These are phyloP conservation scores for Mallotus japonicus DNA, from an alignment of 441 rosid genomes.

Conservation along the genomic window DNA sequence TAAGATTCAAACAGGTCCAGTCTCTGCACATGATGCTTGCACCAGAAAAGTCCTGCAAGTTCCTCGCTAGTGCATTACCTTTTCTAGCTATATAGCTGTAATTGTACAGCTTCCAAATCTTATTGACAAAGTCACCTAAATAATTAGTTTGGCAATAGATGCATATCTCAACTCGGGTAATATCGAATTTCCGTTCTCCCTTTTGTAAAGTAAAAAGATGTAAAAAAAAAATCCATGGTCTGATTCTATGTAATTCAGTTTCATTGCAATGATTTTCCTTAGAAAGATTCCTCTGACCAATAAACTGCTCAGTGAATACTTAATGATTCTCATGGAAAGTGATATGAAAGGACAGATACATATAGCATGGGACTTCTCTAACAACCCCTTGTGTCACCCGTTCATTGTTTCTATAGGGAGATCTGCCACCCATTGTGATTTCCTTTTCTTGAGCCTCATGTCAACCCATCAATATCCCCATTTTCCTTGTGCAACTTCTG, in stretches of 20 bases:
- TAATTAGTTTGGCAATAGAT: no score
- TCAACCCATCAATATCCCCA: no score
- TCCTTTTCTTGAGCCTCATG: no score
- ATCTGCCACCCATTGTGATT: no score
- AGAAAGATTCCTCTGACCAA: neutral
- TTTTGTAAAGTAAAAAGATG: no score
- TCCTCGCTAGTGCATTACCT: neutral
- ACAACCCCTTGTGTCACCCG: neutral
- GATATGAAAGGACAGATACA: neutral
- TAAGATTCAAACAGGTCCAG: slow-evolving; percentile 21
- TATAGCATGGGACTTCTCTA: neutral
- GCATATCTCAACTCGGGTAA: no score
- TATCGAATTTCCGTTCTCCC: no score
- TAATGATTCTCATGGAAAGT: neutral
- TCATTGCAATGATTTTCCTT: neutral
- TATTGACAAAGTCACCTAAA: no score
- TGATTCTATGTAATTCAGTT: neutral
- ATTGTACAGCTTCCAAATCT: no score
- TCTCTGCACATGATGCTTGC: slow-evolving; percentile 17
- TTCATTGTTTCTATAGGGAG: no score
- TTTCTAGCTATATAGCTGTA: no score
- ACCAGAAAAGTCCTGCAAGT: slow-evolving; percentile 5
- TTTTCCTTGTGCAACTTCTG: no score
- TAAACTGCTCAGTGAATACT: neutral
- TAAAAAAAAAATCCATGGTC: neutral